These are phyloP conservation scores for Ormosia semicastrata DNA, from an alignment of 306 rosid genomes.

Conservation along the genomic window DNA sequence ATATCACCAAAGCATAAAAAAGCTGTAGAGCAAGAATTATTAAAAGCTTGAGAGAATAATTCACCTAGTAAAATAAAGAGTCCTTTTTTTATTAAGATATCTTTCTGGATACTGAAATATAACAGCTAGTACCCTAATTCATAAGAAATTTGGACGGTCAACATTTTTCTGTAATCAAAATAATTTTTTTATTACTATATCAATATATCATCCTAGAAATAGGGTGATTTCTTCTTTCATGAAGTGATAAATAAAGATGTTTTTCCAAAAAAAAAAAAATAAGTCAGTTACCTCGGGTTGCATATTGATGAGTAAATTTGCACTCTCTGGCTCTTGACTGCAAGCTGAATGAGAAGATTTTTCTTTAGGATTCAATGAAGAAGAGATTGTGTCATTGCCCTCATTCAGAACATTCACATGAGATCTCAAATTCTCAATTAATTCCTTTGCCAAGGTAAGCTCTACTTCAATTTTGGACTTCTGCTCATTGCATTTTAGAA, in stretches of 20 bases:
- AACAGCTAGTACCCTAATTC: not conserved
- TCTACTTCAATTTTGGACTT: conserved; percentile 68
- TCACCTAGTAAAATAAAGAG: not conserved
- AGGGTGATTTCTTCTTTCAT: conserved; percentile 3
- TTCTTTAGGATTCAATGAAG: conserved; percentile 38
- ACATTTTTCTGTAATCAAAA: not conserved
- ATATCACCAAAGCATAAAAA: not conserved
- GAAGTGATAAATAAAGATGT: conserved; percentile 20
- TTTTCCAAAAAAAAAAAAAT: not conserved
- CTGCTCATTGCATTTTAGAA: conserved; percentile 70
- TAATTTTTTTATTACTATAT: not conserved
- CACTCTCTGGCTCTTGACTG: conserved; percentile 41
- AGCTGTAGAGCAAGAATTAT: not conserved
- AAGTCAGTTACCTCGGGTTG: conserved; percentile 51
- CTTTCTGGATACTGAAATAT: not conserved
- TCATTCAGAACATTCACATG: conserved; percentile 38
- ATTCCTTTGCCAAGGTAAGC: conserved; percentile 57
- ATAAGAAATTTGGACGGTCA: not conserved
- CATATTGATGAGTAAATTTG: conserved; percentile 30
- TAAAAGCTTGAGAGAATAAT: not conserved
- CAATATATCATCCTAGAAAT: conserved; percentile 21
- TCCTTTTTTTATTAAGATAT: not conserved
- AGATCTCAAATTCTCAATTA: conserved; percentile 44
- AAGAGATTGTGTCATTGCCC: conserved; percentile 27
- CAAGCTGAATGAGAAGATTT: conserved; percentile 24